Conservation (phyloP, 1,139 yeast species). For the Blastobotrys elegans region DNA sequence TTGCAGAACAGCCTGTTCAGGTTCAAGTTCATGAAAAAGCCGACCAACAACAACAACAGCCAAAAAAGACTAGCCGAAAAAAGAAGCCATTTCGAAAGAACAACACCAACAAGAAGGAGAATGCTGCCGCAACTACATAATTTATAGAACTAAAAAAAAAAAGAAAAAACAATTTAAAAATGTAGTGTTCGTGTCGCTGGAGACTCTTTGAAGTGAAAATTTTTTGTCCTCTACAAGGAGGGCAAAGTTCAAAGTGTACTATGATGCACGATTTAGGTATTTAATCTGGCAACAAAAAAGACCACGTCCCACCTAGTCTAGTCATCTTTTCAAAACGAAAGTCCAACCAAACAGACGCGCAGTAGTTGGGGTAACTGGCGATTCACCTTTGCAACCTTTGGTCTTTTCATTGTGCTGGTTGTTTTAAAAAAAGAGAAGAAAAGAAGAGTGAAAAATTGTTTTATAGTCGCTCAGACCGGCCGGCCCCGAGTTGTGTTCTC, state of each 20-base stretch:
- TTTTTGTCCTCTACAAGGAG: background rate
- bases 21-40: background rate
- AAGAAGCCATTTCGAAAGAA: constrained; percentile 2
- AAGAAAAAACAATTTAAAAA: no score
- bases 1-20: background rate
- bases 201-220: constrained; percentile 25
- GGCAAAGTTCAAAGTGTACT: constrained; percentile 25
- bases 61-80: background rate
- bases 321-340: constrained; percentile 11
- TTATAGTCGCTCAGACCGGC: background rate
- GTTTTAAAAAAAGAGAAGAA: constrained; percentile 1
- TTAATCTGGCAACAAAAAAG: background rate
- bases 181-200: constrained; percentile 32
- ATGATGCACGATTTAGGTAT: constrained; percentile 26
- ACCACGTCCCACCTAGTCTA: background rate
- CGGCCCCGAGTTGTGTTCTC: background rate
- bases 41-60: background rate
- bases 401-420: background rate
- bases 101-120: constrained; percentile 6
- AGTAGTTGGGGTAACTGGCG: background rate
- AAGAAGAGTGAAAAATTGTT: background rate
- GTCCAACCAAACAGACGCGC: background rate
- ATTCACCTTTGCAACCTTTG: background rate
- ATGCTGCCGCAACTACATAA: background rate
- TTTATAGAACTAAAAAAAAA: constrained; percentile 2